Evolutionary conservation across 2,329 filamentous ascomycete species (phyloP).

Genomic region (Diaporthe ilicicola): DNA sequence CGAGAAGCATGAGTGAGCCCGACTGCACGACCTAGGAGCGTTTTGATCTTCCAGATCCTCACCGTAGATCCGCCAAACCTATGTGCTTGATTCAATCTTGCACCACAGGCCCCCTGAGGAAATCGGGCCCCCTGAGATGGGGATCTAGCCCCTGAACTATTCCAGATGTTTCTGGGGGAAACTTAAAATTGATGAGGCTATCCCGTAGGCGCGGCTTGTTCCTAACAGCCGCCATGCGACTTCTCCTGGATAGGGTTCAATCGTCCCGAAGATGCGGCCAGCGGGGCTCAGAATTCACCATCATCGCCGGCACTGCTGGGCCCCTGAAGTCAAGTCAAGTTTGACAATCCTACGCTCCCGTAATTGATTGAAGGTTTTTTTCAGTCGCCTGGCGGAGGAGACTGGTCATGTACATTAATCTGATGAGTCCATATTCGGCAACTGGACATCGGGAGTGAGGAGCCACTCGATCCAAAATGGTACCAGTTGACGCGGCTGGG

Average conservation of each 20-base stretch:
- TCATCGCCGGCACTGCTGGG: constrained; percentile 5
- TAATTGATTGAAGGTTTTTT: no score
- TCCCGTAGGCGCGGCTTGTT: neutral
- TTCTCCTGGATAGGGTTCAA: neutral
- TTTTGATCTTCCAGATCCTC: constrained; percentile 8
- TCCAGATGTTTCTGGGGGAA: neutral
- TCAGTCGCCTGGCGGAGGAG: neutral
- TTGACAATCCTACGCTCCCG: no score
- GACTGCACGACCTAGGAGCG: neutral
- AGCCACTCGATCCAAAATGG: neutral
- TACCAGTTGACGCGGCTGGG: neutral
- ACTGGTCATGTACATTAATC: neutral
- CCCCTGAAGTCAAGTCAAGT: neutral
- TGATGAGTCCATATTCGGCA: neutral
- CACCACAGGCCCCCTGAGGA: neutral
- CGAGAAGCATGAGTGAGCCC: neutral
- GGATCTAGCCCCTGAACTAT: neutral
- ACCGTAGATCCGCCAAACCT: neutral
- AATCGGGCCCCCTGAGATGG: neutral
- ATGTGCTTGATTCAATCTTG: neutral
- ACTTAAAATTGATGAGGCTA: neutral
- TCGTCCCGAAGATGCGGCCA: constrained; percentile 5
- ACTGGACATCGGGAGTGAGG: neutral
- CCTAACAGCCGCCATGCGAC: neutral
- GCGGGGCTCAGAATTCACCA: neutral